Percentiles rank a stretch among this genome's conserved stretches.
These are phyloP conservation scores for Mycena sanguinolenta DNA, from an alignment of 768 basidiomycete species.

Conservation along the genomic window DNA sequence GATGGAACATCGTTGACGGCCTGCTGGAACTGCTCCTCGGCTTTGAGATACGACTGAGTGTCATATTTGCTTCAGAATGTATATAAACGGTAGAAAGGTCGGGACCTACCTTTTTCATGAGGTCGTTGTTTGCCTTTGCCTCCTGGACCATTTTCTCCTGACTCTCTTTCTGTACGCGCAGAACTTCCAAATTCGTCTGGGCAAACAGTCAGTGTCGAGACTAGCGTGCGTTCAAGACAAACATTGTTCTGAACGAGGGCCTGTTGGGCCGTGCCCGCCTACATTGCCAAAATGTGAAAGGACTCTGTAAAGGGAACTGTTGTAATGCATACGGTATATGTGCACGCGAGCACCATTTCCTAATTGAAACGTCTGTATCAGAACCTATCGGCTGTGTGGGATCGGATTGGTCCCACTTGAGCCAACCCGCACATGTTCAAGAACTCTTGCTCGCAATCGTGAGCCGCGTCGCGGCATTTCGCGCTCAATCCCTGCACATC, in stretches of 20 bases:
- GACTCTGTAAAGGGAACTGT: too few species aligned
- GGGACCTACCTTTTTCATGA: not conserved
- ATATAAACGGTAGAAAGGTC: too few species aligned
- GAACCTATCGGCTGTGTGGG: too few species aligned
- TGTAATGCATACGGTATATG: not conserved
- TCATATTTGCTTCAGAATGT: not conserved
- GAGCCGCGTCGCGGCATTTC: not conserved
- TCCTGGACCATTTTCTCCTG: not conserved
- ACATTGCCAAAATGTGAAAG: not conserved
- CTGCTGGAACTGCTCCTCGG: not conserved
- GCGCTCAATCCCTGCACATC: not conserved
- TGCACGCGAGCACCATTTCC: slow-evolving; percentile 16
- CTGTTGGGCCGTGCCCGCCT: not conserved
- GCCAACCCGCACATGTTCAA: not conserved
- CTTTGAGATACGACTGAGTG: not conserved
- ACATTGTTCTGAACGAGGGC: slow-evolving; percentile 1
- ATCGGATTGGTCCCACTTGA: not conserved
- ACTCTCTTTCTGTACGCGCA: not conserved
- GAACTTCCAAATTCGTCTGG: not conserved
- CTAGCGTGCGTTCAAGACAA: not conserved
- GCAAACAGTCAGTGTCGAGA: not conserved
- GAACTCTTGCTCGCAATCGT: not conserved
- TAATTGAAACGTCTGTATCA: not conserved
- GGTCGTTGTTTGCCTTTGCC: not conserved
- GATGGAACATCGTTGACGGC: not conserved